Conservation (phyloP, 257 asterid species). For the Ocimum tenuiflorum region DNA sequence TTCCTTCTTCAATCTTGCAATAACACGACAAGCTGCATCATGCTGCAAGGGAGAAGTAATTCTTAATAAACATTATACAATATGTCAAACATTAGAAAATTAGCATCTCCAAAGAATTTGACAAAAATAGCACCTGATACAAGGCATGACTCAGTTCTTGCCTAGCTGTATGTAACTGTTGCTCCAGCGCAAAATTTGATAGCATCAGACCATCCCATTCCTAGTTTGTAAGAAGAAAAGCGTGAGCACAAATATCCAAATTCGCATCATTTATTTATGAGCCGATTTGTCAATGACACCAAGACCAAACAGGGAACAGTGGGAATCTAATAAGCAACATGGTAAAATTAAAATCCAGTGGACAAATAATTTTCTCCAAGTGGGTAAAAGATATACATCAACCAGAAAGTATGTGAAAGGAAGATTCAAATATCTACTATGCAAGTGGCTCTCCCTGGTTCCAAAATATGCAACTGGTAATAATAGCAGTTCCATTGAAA, state of each 20-base stretch:
- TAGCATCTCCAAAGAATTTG: neutral
- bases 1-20: conserved; percentile 95
- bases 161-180: conserved; percentile 88
- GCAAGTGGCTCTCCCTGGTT: too few relatives aligned
- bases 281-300: neutral
- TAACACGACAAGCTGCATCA: conserved; percentile 99
- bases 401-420: neutral
- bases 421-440: too few relatives aligned
- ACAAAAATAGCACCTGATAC: conserved; percentile 58
- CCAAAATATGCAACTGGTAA: too few relatives aligned
- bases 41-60: conserved; percentile 48
- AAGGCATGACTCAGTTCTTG: conserved; percentile 97
- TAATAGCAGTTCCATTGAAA: neutral
- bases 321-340: neutral
- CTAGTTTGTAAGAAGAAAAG: conserved; percentile 29
- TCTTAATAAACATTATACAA: conserved; percentile 7
- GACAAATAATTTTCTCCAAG: conserved; percentile 2
- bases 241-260: neutral
- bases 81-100: neutral
- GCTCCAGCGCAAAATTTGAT: conserved; percentile 90
- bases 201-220: conserved; percentile 99
- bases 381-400: neutral
- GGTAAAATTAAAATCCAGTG: neutral
- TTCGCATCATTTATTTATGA: neutral
- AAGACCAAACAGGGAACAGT: neutral